A percentile compares a stretch with the other conserved stretches of the same genome.
Evolutionary conservation across 768 basidiomycete species (phyloP).

Genomic region (Saitozyma podzolica): DNA sequence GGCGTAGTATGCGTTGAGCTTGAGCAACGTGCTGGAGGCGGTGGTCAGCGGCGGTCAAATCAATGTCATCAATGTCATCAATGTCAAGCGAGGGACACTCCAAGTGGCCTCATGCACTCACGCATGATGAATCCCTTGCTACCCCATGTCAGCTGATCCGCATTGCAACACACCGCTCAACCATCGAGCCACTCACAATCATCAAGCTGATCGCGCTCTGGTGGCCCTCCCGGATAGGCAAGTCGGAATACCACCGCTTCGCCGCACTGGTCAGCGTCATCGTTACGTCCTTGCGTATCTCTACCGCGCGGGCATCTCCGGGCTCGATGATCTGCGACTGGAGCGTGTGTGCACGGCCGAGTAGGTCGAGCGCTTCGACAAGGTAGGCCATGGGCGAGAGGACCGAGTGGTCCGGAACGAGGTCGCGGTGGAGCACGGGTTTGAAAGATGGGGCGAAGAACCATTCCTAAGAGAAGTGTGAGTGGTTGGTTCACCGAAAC

Average conservation of each 20-base stretch:
- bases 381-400: conserved; percentile 46
- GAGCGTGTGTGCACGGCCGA: conserved; percentile 46
- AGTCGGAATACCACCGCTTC: conserved; percentile 36
- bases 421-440: conserved; percentile 29
- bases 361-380: conserved; percentile 46
- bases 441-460: conserved; percentile 40
- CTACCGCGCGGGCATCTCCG: conserved; percentile 38
- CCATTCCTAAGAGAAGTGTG: conserved; percentile 28
- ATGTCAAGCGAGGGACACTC: not conserved
- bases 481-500: too few species aligned
- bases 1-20: conserved; percentile 49
- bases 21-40: conserved; percentile 37
- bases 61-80: not conserved
- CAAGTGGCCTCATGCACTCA: conserved; percentile 12
- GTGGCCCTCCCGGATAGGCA: conserved; percentile 19
- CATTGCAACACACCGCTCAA: not conserved
- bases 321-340: conserved; percentile 41
- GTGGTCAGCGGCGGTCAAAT: not conserved
- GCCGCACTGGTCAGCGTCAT: conserved; percentile 36
- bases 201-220: conserved; percentile 29
- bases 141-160: not conserved
- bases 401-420: conserved; percentile 1
- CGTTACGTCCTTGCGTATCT: conserved; percentile 34
- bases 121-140: conserved; percentile 50
- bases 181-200: conserved; percentile 35